phyloP scores from a whole-genome alignment of 345 rosid genomes.

The Linum tenue region DNA sequence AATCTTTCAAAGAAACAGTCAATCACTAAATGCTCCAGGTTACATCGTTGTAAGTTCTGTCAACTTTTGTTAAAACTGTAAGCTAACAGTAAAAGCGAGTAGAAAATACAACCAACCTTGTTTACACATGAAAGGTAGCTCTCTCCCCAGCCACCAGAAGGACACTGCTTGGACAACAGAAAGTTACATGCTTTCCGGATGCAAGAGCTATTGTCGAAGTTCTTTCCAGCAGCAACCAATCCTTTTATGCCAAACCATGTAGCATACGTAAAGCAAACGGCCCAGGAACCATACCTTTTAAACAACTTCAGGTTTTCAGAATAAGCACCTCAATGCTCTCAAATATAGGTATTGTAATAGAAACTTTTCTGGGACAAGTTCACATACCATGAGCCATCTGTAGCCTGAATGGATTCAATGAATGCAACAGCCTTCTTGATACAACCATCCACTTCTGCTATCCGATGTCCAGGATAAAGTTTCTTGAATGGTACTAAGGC shows the following conservation, averaged over 20 bases:
- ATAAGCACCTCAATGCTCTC: background rate
- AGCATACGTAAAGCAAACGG: constrained; percentile 20
- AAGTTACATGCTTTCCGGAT: constrained; percentile 15
- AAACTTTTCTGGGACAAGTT: background rate
- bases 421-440: constrained; percentile 1
- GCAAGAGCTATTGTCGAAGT: background rate
- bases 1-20: background rate
- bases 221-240: constrained; percentile 18
- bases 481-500: constrained; percentile 8
- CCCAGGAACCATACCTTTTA: constrained; percentile 23
- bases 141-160: constrained; percentile 26
- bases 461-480: constrained; percentile 9
- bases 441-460: constrained; percentile 2
- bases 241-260: constrained; percentile 18
- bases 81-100: background rate
- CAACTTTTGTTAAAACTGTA: background rate
- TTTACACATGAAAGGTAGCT: constrained; percentile 23
- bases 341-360: background rate
- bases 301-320: background rate
- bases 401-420: constrained; percentile 2
- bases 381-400: constrained; percentile 14
- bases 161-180: constrained; percentile 13
- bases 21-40: background rate
- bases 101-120: constrained; percentile 11
- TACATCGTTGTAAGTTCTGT: background rate